Percentiles rank a stretch among this genome's conserved stretches.
Conservation (phyloP, 2,329 filamentous ascomycete species). For the Scedosporium aurantiacum region DNA sequence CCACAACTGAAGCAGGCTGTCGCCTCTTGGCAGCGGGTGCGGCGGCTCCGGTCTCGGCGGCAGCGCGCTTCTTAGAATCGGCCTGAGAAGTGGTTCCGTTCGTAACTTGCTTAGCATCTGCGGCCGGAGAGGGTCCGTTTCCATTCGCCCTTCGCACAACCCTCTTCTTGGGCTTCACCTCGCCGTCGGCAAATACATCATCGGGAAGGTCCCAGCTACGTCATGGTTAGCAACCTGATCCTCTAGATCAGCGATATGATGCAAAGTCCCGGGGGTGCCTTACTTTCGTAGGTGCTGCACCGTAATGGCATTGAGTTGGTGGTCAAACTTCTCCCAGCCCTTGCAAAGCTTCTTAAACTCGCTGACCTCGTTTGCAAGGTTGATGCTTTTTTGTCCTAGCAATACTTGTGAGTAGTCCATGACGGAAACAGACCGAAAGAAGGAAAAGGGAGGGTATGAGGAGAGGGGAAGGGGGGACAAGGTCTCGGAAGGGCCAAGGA, state of each 20-base stretch:
- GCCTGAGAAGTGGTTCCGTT: constrained; percentile 21
- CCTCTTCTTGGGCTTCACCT: constrained; percentile 49
- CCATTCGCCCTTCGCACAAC: neutral
- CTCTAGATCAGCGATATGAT: constrained; percentile 10
- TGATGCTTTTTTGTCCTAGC: constrained; percentile 56
- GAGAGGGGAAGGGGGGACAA: neutral
- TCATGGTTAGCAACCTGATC: neutral
- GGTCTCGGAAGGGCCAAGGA: too few species aligned
- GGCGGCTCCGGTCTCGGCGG: constrained; percentile 26
- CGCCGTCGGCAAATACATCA: constrained; percentile 77
- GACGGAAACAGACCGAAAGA: neutral
- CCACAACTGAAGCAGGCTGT: constrained; percentile 29
- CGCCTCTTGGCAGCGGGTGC: constrained; percentile 18
- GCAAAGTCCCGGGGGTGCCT: constrained; percentile 20
- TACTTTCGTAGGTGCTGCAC: constrained; percentile 83
- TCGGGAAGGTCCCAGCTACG: constrained; percentile 73
- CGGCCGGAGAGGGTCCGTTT: neutral
- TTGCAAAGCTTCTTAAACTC: constrained; percentile 79
- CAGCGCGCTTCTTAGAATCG: constrained; percentile 36
- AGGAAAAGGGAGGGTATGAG: neutral
- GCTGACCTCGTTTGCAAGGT: constrained; percentile 70
- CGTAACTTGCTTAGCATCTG: neutral
- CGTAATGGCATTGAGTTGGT: constrained; percentile 64
- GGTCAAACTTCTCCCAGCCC: constrained; percentile 63
- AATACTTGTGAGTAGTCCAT: too few species aligned